Base-by-base conservation (phyloP, 1,284 basidiomycete species). In the Puccinia horiana region DNA sequence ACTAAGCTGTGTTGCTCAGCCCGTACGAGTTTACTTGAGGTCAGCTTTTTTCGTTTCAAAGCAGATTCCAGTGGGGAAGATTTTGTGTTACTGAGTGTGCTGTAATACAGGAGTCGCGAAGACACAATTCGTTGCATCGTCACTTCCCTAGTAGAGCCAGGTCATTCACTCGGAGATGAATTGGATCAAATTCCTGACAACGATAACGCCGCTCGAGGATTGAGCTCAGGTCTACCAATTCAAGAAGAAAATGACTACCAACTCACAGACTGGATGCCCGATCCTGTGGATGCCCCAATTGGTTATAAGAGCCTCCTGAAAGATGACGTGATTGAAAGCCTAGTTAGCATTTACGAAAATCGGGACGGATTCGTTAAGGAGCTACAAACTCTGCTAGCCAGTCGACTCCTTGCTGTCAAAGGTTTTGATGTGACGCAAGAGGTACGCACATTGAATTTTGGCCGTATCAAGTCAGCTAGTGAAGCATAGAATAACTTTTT, bases 291-390 rank as follows among this genome's bases (percentile, higher is more conserved):
- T 87, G 95, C 95, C 63, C 95, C 95, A 0, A 93, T 94, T 82
- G 92, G 93, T 93, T 83, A 84, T 90, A 87, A 61, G 1, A 44
- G 23, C 44, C 32, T 40, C 6, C 37, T 58, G 86, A 91, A 93
- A 0, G 93, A 92, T 84, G 95, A 98, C 86, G 91, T 97, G 83
- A 92, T 98, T 85, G 95, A 93, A 86, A 96, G 95, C 0, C 91
- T 98, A 0, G 94, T 98, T 84, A 95, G 93, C 86, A 98, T 98
- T 84, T 98, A 96, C 85, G 94, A 96, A 85, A 95, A 94, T 1
- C 93, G 94, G 85, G 95, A 96, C 84, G 90, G 96, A 12, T 97
- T 98, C 85, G 91, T 98, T 85, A 95, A 94, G 86, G 95, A 97
- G 87, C 89, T 98, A 44, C 96, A 98, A 86, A 91, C 93, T 0